These are phyloP conservation scores for Phytopythium montanum DNA, from an alignment of 352 stramenopile species.

Conservation along the genomic window DNA sequence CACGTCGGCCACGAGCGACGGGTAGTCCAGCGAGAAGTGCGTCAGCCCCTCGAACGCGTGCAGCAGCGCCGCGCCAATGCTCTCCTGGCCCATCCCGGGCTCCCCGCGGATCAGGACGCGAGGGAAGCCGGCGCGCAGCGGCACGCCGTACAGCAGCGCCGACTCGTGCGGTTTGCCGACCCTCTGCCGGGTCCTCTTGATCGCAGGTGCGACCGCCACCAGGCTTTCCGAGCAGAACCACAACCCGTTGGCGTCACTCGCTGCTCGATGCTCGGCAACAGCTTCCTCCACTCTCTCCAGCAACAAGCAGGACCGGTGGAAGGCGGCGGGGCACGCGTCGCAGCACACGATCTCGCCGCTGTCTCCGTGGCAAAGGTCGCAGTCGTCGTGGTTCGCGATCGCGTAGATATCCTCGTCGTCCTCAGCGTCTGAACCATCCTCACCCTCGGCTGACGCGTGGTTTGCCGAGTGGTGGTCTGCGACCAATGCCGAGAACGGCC, in stretches of 20 bases:
- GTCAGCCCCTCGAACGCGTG: conserved; percentile 73
- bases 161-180: conserved; percentile 23
- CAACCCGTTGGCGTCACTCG: conserved; percentile 7
- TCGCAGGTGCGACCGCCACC: conserved; percentile 15
- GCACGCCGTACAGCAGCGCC: conserved; percentile 23
- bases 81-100: conserved; percentile 66
- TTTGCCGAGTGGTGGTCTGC: background rate
- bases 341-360: conserved; percentile 56
- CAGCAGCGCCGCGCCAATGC: conserved; percentile 61
- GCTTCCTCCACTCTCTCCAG: conserved; percentile 9
- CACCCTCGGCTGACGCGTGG: conserved; percentile 10
- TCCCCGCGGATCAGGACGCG: conserved; percentile 62
- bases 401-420: conserved; percentile 73
- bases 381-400: conserved; percentile 54
- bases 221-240: conserved; percentile 69
- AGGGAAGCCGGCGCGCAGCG: conserved; percentile 56
- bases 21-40: conserved; percentile 80
- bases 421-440: conserved; percentile 34
- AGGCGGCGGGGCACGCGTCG: conserved; percentile 54
- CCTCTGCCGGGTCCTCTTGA: conserved; percentile 21
- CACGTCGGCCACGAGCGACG: conserved; percentile 63
- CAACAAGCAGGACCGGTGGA: conserved; percentile 47
- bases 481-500: conserved; percentile 40
- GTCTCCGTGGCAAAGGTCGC: conserved; percentile 64
- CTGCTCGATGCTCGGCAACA: background rate